A percentile compares a stretch with the other conserved stretches of the same genome.
Conservation (phyloP, 805 yeast species). For the Pichia cephalocereana region DNA sequence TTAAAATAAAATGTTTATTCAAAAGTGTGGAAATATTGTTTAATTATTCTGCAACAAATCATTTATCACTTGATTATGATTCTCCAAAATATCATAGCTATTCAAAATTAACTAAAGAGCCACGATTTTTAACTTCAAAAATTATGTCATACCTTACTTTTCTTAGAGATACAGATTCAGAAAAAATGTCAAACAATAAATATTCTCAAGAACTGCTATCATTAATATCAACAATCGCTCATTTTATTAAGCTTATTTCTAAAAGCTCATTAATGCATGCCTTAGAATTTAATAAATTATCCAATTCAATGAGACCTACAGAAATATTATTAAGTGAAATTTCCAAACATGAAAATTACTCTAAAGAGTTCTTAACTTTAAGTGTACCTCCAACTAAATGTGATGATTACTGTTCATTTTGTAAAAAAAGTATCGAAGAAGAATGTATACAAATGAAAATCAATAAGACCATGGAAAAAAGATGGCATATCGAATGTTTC, state of each 20-base stretch:
- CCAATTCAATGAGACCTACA: conserved; percentile 51
- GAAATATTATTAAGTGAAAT: conserved; percentile 52
- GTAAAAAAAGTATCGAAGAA: conserved; percentile 75
- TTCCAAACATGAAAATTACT: conserved; percentile 33
- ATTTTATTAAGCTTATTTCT: conserved; percentile 77
- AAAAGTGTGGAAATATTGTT: conserved; percentile 53
- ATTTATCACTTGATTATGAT: conserved; percentile 11
- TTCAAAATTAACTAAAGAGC: conserved; percentile 45
- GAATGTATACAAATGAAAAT: conserved; percentile 50
- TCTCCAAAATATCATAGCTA: conserved; percentile 18
- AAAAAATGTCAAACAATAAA: conserved; percentile 26
- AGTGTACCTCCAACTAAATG: conserved; percentile 42
- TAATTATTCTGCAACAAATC: conserved; percentile 13
- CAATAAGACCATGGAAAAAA: conserved; percentile 28
- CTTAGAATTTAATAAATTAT: conserved; percentile 50
- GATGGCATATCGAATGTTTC: conserved; percentile 83
- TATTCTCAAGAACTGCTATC: conserved; percentile 63
- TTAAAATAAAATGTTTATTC: conserved; percentile 69
- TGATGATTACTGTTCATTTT: conserved; percentile 66
- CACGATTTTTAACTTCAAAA: conserved; percentile 81
- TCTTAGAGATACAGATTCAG: conserved; percentile 47
- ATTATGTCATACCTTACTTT: conserved; percentile 83
- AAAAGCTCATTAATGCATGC: conserved; percentile 75
- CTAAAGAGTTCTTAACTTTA: conserved; percentile 26
- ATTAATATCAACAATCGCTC: conserved; percentile 85